phyloP scores from a whole-genome alignment of 1,284 basidiomycete genomes.

The Spongispora temasekensis region DNA sequence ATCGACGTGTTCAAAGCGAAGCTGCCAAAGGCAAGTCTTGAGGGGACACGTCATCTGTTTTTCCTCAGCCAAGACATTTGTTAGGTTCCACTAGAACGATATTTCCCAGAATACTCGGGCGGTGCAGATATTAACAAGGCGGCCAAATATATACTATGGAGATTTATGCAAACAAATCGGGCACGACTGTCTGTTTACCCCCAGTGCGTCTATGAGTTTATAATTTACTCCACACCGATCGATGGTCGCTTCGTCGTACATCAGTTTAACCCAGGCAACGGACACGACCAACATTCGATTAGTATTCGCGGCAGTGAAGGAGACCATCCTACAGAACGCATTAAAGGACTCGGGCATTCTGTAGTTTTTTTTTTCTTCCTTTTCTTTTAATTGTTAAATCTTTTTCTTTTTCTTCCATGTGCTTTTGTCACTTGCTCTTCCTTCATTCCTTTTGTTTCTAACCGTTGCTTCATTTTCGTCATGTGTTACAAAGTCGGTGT shows the following conservation, averaged over 20 bases:
- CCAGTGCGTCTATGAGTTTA: constrained; percentile 60
- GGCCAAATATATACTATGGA: constrained; percentile 96
- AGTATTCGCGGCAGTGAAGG: constrained; percentile 96
- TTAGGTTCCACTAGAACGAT: constrained; percentile 80
- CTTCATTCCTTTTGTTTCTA: no score
- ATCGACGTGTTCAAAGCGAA: constrained; percentile 96
- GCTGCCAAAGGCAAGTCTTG: constrained; percentile 67
- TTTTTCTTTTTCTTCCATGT: no score
- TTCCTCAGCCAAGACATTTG: constrained; percentile 4
- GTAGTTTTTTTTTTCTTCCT: constrained; percentile 13
- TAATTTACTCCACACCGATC: background rate
- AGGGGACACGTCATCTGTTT: background rate
- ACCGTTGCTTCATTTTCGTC: no score
- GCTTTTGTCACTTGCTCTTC: no score
- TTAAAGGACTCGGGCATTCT: constrained; percentile 83
- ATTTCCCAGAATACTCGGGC: constrained; percentile 95
- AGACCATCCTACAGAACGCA: constrained; percentile 93
- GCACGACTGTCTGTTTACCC: constrained; percentile 89
- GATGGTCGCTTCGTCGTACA: background rate
- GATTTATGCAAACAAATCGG: constrained; percentile 94
- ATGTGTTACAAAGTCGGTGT: constrained; percentile 12
- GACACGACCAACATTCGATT: constrained; percentile 84
- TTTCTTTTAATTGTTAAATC: constrained; percentile 5
- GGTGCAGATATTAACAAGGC: constrained; percentile 97
- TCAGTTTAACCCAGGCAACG: constrained; percentile 70